Conservation (phyloP, 2,329 filamentous ascomycete species). For the Fusarium sp. region DNA sequence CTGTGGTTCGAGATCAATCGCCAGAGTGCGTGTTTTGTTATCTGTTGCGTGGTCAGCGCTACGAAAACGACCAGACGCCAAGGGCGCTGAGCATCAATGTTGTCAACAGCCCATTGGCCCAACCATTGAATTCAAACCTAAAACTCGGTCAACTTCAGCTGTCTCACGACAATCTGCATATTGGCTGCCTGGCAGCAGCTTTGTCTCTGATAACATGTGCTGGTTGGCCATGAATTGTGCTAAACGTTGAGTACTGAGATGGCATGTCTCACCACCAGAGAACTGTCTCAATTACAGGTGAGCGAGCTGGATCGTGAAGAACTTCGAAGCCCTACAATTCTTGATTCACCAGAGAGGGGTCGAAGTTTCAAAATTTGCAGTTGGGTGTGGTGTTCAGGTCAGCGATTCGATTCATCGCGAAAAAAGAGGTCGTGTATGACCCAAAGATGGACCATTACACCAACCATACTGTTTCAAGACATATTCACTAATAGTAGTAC, state of each 20-base stretch:
- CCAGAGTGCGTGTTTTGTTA: neutral
- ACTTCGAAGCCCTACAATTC: constrained; percentile 3
- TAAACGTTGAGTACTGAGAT: constrained; percentile 23
- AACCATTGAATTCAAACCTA: neutral
- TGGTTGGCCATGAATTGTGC: constrained; percentile 5
- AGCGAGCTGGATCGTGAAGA: constrained; percentile 4
- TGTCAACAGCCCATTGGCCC: constrained; percentile 15
- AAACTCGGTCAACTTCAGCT: constrained; percentile 2
- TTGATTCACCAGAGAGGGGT: constrained; percentile 1
- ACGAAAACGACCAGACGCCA: constrained; percentile 2
- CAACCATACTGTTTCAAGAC: constrained; percentile 21
- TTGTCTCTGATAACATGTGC: constrained; percentile 11
- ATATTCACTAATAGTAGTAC: constrained; percentile 3
- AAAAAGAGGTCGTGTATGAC: constrained; percentile 8
- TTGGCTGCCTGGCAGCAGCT: constrained; percentile 27
- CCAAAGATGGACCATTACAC: neutral
- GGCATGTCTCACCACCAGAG: constrained; percentile 28
- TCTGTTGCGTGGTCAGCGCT: neutral
- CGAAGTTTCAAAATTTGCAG: constrained; percentile 30
- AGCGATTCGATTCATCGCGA: constrained; percentile 19
- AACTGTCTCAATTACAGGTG: constrained; percentile 17
- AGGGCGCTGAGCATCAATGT: neutral
- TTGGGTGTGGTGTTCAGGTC: constrained; percentile 28
- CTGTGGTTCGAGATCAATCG: neutral
- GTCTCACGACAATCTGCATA: constrained; percentile 16